Evolutionary conservation across 257 asterid genomes (phyloP), one percentile per base, ranked within the genome.

Genomic region (Echites panduratus): DNA sequence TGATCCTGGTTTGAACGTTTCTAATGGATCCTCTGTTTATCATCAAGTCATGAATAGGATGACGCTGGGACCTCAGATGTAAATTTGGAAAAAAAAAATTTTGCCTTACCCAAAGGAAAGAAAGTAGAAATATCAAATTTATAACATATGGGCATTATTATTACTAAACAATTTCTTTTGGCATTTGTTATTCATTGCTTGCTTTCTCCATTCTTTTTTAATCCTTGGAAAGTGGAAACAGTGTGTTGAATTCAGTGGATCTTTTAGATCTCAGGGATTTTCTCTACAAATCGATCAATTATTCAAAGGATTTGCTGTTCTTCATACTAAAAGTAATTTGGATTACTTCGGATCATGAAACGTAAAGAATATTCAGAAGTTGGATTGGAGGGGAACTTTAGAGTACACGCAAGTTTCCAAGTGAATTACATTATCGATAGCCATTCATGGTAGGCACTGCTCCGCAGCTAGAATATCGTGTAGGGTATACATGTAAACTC

Each of bases 51-150:
- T 87, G 94, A 81, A 76, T 78, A 79, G 88, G 77, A 73, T 87
- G 83, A 88, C 94, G 29, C 90, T 76, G 44, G 96, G 95, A 81
- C 91, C 88, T 53, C 84, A 85, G 52, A 84, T 89, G 86, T 89
- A 85, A 82, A 77, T 76, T 57, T 69, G 70, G 26, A 32, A 26
- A 63, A 7, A 47, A n/a, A n/a, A n/a, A n/a, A n/a, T 79, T 85
- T 85, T 77, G 75, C 58, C 71, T 63, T 72, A 20, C 49, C 68
- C 58, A 14, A 56, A 26, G 68, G 76, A 16, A 52, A 58, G 75
- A 26, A 59, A 54, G 66, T 79, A 62, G 41, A 73, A 68, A 76
- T 74, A 44, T 73, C 63, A 40, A 75, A 38, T 59, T 69, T 76
- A 53, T 67, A 24, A 68, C 61, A 66, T 24, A 65, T 32, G 62